These are phyloP conservation scores for Suhomyces panamericanus DNA, from an alignment of 1,139 yeast genomes.

Conservation along the genomic window DNA sequence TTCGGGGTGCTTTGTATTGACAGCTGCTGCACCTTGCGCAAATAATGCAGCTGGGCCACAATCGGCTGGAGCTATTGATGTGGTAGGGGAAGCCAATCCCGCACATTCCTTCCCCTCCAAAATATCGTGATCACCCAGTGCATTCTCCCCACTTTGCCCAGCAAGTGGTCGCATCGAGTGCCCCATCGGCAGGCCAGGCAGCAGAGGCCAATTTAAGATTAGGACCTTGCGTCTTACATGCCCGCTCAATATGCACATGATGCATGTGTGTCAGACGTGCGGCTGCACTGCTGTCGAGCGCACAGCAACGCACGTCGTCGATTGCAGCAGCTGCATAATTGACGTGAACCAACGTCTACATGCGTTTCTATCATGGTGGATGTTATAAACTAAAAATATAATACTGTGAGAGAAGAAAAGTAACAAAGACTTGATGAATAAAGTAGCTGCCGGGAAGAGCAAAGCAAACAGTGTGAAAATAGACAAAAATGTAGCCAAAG, in stretches of 20 bases:
- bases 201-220: background rate
- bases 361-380: background rate
- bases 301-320: background rate
- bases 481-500: constrained; percentile 3
- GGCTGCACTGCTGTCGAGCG: constrained; percentile 1
- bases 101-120: background rate
- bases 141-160: background rate
- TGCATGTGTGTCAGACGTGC: constrained; percentile 7
- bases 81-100: no score
- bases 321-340: background rate
- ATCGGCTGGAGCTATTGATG: no score
- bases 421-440: constrained; percentile 5
- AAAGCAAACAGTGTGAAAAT: constrained; percentile 1
- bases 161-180: background rate
- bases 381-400: constrained; percentile 9
- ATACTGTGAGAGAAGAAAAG: constrained; percentile 13
- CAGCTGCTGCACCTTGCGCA: background rate
- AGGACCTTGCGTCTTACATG: constrained; percentile 3
- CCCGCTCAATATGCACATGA: constrained; percentile 3
- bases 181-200: no score
- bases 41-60: background rate
- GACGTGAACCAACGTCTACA: background rate
- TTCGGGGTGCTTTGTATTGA: background rate
- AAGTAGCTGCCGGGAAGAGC: constrained; percentile 2
- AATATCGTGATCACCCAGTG: background rate